Evolutionary conservation across 495 filamentous ascomycete species (phyloP).

Genomic region (Annulohypoxylon moriforme): DNA sequence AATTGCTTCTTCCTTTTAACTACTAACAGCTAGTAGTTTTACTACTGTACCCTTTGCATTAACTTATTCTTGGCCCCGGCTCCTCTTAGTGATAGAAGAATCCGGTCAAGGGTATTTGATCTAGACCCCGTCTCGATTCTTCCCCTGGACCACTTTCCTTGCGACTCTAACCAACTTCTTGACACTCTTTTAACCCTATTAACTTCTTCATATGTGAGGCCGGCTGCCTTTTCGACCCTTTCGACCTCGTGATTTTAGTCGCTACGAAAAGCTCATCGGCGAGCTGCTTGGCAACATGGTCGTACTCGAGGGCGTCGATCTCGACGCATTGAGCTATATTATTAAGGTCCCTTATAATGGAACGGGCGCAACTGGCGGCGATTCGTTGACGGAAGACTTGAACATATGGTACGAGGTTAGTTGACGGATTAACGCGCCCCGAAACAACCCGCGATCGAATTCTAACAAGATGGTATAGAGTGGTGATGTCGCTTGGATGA

Average conservation of each 20-base stretch:
- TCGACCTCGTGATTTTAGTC: conserved; percentile 13
- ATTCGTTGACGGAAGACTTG: conserved; percentile 77
- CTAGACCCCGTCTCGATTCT: conserved; percentile 26
- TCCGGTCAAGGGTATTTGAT: conserved; percentile 33
- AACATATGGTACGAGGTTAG: conserved; percentile 86
- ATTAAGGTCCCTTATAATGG: conserved; percentile 71
- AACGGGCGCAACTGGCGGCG: conserved; percentile 72
- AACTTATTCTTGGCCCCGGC: conserved; percentile 13
- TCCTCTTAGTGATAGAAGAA: conserved; percentile 13
- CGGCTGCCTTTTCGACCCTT: conserved; percentile 14
- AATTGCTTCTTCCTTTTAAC: conserved; percentile 35
- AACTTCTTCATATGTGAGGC: conserved; percentile 27
- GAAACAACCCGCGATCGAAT: background rate
- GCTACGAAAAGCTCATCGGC: conserved; percentile 13
- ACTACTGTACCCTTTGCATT: conserved; percentile 23
- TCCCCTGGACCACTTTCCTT: background rate
- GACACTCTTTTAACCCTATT: conserved; percentile 36
- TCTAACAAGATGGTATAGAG: conserved; percentile 58
- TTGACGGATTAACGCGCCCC: conserved; percentile 5
- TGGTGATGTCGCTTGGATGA: conserved; percentile 93
- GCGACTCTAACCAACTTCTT: conserved; percentile 36
- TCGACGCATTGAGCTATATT: conserved; percentile 60
- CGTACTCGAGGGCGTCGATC: conserved; percentile 52
- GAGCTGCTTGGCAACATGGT: conserved; percentile 47
- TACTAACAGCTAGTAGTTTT: conserved; percentile 18